Conservation (phyloP, 1,284 basidiomycete genomes). For the Cerioporus squamosus region DNA sequence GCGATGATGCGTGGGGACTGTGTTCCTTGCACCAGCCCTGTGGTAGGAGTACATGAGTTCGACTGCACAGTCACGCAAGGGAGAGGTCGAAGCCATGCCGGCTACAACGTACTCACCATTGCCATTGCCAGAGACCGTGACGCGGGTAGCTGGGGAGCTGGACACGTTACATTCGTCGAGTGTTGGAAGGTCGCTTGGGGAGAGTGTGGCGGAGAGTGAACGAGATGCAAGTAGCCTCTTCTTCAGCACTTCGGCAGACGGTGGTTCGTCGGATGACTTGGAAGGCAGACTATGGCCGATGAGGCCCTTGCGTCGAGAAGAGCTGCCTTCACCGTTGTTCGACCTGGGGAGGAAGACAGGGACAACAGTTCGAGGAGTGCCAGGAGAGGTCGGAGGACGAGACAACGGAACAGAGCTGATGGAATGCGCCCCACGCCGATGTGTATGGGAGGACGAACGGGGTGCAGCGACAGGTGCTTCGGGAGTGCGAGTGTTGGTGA, state of each 20-base stretch:
- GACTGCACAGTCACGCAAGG: no score
- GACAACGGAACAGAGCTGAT: slow-evolving; percentile 77
- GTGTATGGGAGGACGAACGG: slow-evolving; percentile 41
- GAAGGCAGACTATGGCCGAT: slow-evolving; percentile 29
- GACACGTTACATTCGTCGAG: slow-evolving; percentile 17
- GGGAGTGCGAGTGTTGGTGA: slow-evolving; percentile 76
- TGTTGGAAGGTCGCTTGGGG: slow-evolving; percentile 43
- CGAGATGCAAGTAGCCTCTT: slow-evolving; percentile 50
- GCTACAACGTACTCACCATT: slow-evolving; percentile 19
- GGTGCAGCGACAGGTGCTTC: slow-evolving; percentile 24
- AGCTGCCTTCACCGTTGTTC: slow-evolving; percentile 14
- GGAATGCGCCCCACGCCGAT: slow-evolving; percentile 73
- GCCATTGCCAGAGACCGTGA: neutral
- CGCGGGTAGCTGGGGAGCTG: slow-evolving; percentile 4
- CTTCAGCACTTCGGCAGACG: slow-evolving; percentile 50
- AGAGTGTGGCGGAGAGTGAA: slow-evolving; percentile 61
- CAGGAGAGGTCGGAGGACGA: slow-evolving; percentile 79
- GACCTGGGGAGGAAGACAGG: slow-evolving; percentile 29
- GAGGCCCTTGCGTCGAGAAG: slow-evolving; percentile 33
- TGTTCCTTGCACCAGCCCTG: slow-evolving; percentile 21
- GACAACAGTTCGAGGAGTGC: slow-evolving; percentile 52
- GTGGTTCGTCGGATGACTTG: slow-evolving; percentile 42
- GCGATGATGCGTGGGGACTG: slow-evolving; percentile 43
- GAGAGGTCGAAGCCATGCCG: no score
- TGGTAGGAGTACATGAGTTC: no score